phyloP scores from a whole-genome alignment of 2,329 filamentous ascomycete genomes.

The Albophoma yamanashiensis region DNA sequence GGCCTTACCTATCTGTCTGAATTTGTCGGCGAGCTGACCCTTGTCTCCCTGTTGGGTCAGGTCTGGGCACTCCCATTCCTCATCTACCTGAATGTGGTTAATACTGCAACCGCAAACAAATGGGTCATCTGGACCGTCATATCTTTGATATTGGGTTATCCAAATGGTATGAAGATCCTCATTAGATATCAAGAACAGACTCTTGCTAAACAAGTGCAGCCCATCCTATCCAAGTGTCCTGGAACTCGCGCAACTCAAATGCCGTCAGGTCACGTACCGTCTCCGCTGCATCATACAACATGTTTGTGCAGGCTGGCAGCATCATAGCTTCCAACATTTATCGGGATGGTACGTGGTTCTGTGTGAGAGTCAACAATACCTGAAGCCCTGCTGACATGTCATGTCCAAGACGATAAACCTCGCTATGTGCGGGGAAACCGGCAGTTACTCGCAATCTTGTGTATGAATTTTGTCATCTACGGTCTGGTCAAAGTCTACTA shows the following conservation, averaged over 20 bases:
- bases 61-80: conserved; percentile 44
- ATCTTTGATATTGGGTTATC: conserved; percentile 25
- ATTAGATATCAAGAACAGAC: neutral
- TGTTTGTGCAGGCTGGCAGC: conserved; percentile 33
- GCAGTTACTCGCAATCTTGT: conserved; percentile 34
- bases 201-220: conserved; percentile 6
- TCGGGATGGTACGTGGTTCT: conserved; percentile 19
- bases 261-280: conserved; percentile 52
- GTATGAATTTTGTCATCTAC: conserved; percentile 35
- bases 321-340: conserved; percentile 32
- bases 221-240: conserved; percentile 37
- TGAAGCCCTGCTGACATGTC: neutral
- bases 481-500: conserved; percentile 35
- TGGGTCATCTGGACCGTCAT: conserved; percentile 24
- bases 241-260: conserved; percentile 51
- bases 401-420: conserved; percentile 36
- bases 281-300: conserved; percentile 50
- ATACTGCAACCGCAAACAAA: conserved; percentile 13
- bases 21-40: conserved; percentile 4
- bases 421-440: conserved; percentile 39
- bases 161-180: conserved; percentile 23
- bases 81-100: conserved; percentile 28
- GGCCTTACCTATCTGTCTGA: conserved; percentile 5
- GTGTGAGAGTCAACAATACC: neutral
- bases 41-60: conserved; percentile 29